Evolutionary conservation across 305 asterid genomes (phyloP).

Genomic region (Rubia balearica): DNA sequence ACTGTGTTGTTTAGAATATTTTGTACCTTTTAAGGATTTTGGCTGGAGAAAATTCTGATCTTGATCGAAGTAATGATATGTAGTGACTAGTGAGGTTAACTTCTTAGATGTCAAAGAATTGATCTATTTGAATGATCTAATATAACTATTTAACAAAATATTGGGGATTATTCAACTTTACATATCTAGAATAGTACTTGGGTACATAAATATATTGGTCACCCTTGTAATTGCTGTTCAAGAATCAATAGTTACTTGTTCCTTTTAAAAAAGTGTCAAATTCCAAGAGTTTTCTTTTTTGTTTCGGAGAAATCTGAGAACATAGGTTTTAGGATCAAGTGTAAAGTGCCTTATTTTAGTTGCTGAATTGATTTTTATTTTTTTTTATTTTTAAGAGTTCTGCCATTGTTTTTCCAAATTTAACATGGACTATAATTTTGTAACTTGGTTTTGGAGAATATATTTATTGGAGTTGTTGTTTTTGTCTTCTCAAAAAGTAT

Average conservation of each 20-base stretch:
- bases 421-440: not conserved
- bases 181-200: not conserved
- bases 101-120: not conserved
- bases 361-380: slow-evolving; percentile 1
- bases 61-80: not conserved
- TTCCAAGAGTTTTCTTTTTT: not conserved
- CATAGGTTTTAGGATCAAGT: not conserved
- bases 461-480: not conserved
- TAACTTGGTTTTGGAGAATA: not conserved
- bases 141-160: not conserved
- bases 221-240: not conserved
- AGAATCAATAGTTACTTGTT: not conserved
- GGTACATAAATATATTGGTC: not conserved
- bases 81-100: not conserved
- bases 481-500: not conserved
- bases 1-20: not conserved
- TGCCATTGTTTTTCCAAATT: not conserved
- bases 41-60: not conserved
- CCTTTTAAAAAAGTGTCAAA: not conserved
- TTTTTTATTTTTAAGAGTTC: not conserved
- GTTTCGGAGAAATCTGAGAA: not conserved
- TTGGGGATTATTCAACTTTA: not conserved
- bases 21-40: not conserved
- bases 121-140: not conserved
- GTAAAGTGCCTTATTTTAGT: not conserved